Evolutionary conservation across 495 filamentous ascomycete genomes (phyloP), one percentile per base, ranked within the genome.

Genomic region (Penicillium fimorum): DNA sequence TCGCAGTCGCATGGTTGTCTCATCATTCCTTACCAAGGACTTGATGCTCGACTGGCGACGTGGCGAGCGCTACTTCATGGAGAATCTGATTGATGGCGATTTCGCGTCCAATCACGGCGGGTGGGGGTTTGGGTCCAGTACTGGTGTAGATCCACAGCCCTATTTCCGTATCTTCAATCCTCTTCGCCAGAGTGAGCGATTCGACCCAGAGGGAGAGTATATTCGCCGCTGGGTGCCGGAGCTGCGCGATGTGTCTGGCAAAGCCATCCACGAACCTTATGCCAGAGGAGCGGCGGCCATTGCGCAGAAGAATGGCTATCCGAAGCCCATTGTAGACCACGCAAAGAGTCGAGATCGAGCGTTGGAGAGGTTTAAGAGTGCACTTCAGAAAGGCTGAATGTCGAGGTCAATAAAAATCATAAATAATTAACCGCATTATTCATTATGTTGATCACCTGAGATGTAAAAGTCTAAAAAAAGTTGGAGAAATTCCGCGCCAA

Each of bases 101-200:
- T 96, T 96, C 66, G 90, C 91, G 1, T 88, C 84, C 38, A 97
- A 97, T 63, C 93, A 93, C 63, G 90, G 92, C 22, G 92, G 92
- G 0, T 96, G 92, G 92, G 92, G 92, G 0, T 96, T 92, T 67
- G 81, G 82, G 15, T 84, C 87, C 0, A 85, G 80, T 11, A 88
- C 89, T 1, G 92, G 92, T 12, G 91, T 93, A 0, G 92, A 96
- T 69, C 90, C 92, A 2, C 91, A 96, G 72, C 91, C 92, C 0
- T 96, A 93, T 63, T 96, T 96, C 60, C 80, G 90, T 3, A 88
- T 97, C 56, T 96, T 97, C 70, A 97, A 96, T 66, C 92, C 92
- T 5, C 61, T 87, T 18, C 71, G 90, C 55, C 92, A 97, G 75
- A 89, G 88, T 64, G 89, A 93, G 78, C 91, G 86, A 72, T 96